Evolutionary conservation across 768 basidiomycete genomes (phyloP).

Genomic region (Tephrocybe sp.): DNA sequence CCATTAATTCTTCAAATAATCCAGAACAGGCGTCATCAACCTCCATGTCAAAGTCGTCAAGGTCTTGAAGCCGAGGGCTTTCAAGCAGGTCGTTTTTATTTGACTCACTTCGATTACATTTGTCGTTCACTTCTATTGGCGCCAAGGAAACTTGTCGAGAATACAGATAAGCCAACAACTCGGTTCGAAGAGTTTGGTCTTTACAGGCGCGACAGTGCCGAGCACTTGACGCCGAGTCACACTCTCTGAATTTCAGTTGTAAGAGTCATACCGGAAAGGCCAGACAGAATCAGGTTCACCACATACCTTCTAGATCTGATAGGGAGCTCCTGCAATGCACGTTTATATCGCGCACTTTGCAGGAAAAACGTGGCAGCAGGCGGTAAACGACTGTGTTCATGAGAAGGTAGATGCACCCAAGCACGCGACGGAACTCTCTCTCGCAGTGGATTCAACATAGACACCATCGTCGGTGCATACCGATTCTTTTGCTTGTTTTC

Average conservation of each 20-base stretch:
- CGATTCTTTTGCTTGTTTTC: constrained; percentile 19
- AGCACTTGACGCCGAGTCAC: constrained; percentile 10
- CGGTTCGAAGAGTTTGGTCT: constrained; percentile 14
- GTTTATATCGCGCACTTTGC: constrained; percentile 19
- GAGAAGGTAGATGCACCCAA: constrained; percentile 15
- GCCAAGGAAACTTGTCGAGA: not conserved
- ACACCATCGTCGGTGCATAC: constrained; percentile 22
- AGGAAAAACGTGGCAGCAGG: constrained; percentile 5
- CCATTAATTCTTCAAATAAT: constrained; percentile 3
- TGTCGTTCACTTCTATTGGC: not conserved
- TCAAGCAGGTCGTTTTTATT: constrained; percentile 12
- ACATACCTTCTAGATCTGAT: constrained; percentile 14
- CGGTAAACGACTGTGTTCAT: not conserved
- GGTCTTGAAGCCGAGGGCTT: constrained; percentile 16
- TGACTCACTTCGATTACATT: not conserved
- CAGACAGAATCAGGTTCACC: not conserved
- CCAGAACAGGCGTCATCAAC: constrained; percentile 2
- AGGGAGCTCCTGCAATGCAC: constrained; percentile 4
- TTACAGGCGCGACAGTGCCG: constrained; percentile 16
- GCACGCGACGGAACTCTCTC: constrained; percentile 16
- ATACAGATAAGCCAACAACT: constrained; percentile 14
- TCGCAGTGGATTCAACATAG: constrained; percentile 23
- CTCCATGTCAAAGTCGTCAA: constrained; percentile 18
- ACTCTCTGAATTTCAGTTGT: constrained; percentile 6
- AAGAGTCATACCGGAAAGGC: not conserved